These are phyloP conservation scores for Parathielavia hyrcaniae DNA, from an alignment of 495 filamentous ascomycete genomes.

Conservation along the genomic window DNA sequence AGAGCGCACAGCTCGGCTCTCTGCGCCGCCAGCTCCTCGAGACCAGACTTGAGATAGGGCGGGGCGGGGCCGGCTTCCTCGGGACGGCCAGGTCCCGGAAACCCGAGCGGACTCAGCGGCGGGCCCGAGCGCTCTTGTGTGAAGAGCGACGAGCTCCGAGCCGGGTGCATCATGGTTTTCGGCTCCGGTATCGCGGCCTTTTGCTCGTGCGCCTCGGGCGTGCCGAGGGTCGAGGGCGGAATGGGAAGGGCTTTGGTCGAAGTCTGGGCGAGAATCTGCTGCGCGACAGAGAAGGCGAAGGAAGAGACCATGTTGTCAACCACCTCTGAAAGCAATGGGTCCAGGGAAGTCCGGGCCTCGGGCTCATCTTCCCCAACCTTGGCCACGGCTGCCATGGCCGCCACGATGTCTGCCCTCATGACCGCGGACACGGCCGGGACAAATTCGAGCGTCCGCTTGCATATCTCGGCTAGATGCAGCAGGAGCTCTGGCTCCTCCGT, in stretches of 20 bases:
- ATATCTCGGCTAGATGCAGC: conserved; percentile 70
- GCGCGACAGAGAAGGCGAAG: conserved; percentile 73
- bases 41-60: conserved; percentile 54
- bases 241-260: conserved; percentile 61
- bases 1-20: conserved; percentile 77
- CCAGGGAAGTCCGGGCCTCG: conserved; percentile 9
- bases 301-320: conserved; percentile 79
- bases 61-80: conserved; percentile 32
- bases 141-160: conserved; percentile 47
- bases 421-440: conserved; percentile 70
- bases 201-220: conserved; percentile 41
- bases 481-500: conserved; percentile 66
- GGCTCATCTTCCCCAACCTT: conserved; percentile 24
- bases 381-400: conserved; percentile 34
- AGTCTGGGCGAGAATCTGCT: conserved; percentile 73
- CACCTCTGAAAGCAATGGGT: conserved; percentile 43
- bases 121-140: conserved; percentile 32
- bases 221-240: conserved; percentile 50
- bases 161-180: conserved; percentile 59
- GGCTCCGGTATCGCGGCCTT: conserved; percentile 53
- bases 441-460: conserved; percentile 69
- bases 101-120: conserved; percentile 43
- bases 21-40: conserved; percentile 75
- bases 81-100: conserved; percentile 35
- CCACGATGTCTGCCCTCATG: conserved; percentile 65